Evolutionary conservation across 2,329 filamentous ascomycete genomes (phyloP).

Genomic region (Microascus cirrosus): DNA sequence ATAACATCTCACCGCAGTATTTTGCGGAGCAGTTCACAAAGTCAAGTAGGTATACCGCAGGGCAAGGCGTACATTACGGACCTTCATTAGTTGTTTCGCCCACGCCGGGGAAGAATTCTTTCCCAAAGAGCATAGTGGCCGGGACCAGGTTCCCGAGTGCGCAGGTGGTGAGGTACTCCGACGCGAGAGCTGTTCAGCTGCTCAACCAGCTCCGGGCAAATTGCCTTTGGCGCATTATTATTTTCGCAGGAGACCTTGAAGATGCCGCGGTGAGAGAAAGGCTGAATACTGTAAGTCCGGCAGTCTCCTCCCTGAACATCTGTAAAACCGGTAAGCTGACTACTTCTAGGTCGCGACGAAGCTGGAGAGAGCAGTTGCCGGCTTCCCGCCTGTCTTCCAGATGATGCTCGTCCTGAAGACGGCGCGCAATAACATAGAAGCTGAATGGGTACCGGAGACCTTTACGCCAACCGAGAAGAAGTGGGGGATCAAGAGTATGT

Average conservation of each 20-base stretch:
- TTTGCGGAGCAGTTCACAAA: slow-evolving; percentile 47
- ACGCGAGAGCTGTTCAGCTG: slow-evolving; percentile 45
- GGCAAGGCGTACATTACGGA: slow-evolving; percentile 43
- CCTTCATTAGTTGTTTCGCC: slow-evolving; percentile 31
- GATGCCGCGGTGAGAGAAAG: not conserved
- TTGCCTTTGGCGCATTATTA: slow-evolving; percentile 31
- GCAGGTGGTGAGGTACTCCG: slow-evolving; percentile 47
- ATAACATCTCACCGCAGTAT: slow-evolving; percentile 30
- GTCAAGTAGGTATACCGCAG: slow-evolving; percentile 48
- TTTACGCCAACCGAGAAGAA: slow-evolving; percentile 46
- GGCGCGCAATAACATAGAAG: slow-evolving; percentile 33
- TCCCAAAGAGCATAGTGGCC: slow-evolving; percentile 29
- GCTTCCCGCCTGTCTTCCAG: slow-evolving; percentile 37
- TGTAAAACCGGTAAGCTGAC: not conserved
- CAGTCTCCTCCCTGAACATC: not conserved
- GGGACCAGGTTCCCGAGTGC: slow-evolving; percentile 48
- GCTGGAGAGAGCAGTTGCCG: not conserved
- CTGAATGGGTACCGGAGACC: slow-evolving; percentile 38
- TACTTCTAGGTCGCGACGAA: not conserved
- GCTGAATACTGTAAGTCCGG: not conserved
- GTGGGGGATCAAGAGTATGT: slow-evolving; percentile 40
- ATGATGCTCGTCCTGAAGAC: slow-evolving; percentile 40
- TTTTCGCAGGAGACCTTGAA: slow-evolving; percentile 46
- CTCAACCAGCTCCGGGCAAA: slow-evolving; percentile 36
- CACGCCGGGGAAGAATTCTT: slow-evolving; percentile 15